Percentiles rank a stretch among this genome's conserved stretches.
These are phyloP conservation scores for Lepraria neglecta DNA, from an alignment of 495 filamentous ascomycete species.

Conservation along the genomic window DNA sequence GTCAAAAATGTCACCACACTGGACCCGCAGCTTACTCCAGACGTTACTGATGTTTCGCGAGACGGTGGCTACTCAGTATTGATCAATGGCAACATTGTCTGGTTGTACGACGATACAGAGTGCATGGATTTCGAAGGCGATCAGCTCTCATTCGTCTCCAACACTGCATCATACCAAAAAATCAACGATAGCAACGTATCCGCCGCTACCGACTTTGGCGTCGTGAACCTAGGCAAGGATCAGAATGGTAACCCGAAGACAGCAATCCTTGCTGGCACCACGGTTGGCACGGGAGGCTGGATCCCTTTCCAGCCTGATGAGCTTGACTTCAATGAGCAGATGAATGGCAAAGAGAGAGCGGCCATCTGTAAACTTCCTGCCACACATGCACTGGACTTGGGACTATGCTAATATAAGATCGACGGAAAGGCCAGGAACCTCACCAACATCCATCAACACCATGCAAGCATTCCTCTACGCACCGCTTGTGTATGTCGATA, in stretches of 20 bases:
- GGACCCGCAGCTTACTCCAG: constrained; percentile 27
- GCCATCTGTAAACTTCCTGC: constrained; percentile 27
- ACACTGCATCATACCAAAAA: constrained; percentile 27
- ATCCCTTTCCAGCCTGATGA: constrained; percentile 29
- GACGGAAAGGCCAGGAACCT: constrained; percentile 28
- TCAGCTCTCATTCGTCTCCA: constrained; percentile 31
- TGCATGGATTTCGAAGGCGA: constrained; percentile 25
- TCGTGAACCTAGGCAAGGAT: constrained; percentile 25
- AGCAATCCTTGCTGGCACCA: constrained; percentile 27
- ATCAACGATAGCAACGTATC: constrained; percentile 21
- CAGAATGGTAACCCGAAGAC: constrained; percentile 24
- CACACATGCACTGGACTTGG: neutral
- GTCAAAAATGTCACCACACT: constrained; percentile 26
- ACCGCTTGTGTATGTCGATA: constrained; percentile 31
- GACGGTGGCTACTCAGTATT: constrained; percentile 30
- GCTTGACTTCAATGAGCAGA: constrained; percentile 28
- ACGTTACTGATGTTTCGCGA: constrained; percentile 26
- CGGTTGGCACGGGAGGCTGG: constrained; percentile 29
- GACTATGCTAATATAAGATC: neutral
- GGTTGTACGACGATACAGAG: constrained; percentile 33
- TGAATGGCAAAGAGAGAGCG: constrained; percentile 28
- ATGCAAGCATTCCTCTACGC: constrained; percentile 28
- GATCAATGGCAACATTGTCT: constrained; percentile 28
- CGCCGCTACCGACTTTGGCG: constrained; percentile 28
- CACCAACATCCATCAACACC: constrained; percentile 27